Percentiles rank a stretch among this genome's conserved stretches.
These are phyloP conservation scores for Heliamphora exappendiculata DNA, from an alignment of 148 eudicot genomes.

Conservation along the genomic window DNA sequence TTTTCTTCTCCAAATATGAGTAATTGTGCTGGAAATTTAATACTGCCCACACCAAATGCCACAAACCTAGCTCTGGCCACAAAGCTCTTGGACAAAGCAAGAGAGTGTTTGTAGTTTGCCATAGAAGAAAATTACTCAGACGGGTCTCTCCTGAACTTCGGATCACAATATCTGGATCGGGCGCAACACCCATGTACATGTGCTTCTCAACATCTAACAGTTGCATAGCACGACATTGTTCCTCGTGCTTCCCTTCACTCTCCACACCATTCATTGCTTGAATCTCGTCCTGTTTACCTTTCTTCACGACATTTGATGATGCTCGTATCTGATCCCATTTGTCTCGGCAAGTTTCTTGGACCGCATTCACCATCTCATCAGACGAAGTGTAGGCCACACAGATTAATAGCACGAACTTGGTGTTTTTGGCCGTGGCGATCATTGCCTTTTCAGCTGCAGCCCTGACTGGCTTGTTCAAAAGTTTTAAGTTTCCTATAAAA, in stretches of 20 bases:
- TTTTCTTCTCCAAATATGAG: constrained; percentile 26
- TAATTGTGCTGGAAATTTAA: constrained; percentile 28
- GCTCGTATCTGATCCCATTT: not conserved
- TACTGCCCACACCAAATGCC: constrained; percentile 36
- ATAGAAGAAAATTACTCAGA: constrained; percentile 34
- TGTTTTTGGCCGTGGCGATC: constrained; percentile 18
- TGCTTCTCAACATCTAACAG: constrained; percentile 24
- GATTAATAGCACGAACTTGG: constrained; percentile 12
- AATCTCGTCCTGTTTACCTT: not conserved
- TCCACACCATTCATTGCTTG: not conserved
- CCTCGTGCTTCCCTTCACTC: not conserved
- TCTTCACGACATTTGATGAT: not conserved
- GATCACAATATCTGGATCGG: constrained; percentile 37
- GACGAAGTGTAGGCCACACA: constrained; percentile 22
- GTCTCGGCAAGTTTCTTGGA: constrained; percentile 18
- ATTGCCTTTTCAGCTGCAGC: constrained; percentile 22
- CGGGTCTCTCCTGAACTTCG: constrained; percentile 35
- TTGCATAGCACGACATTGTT: constrained; percentile 8
- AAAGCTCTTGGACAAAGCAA: constrained; percentile 25
- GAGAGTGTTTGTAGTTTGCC: constrained; percentile 28
- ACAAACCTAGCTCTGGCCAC: constrained; percentile 42
- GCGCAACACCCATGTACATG: constrained; percentile 34
- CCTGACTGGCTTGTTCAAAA: constrained; percentile 18
- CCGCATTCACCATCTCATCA: constrained; percentile 21
- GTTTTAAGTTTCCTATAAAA: constrained; percentile 24